Percentiles rank a stretch among this genome's conserved stretches.
Conservation (phyloP, 2,329 filamentous ascomycete species). For the Trichoderma arundinaceum region DNA sequence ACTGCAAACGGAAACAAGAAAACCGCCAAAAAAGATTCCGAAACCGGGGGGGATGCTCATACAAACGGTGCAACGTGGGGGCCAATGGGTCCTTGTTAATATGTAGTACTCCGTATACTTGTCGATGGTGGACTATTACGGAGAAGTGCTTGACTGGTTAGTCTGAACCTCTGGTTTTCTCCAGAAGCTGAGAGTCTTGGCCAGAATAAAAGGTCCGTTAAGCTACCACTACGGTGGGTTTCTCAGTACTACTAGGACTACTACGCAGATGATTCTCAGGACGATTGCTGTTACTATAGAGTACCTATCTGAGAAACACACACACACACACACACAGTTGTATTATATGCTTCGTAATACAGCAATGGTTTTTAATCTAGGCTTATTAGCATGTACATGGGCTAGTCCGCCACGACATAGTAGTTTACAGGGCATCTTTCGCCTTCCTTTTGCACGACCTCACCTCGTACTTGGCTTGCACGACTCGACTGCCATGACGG, state of each 20-base stretch:
- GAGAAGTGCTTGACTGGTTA: not conserved
- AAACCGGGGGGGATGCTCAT: slow-evolving; percentile 23
- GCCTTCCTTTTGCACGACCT: not conserved
- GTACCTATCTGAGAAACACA: no score
- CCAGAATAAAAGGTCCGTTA: not conserved
- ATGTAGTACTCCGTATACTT: not conserved
- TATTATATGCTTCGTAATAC: no score
- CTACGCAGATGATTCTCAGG: no score
- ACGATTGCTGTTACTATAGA: no score
- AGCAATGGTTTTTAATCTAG: no score
- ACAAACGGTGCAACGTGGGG: slow-evolving; percentile 25
- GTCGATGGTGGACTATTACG: not conserved
- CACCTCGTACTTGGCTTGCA: not conserved
- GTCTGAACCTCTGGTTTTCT: slow-evolving; percentile 15
- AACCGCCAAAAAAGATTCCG: not conserved
- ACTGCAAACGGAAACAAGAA: slow-evolving; percentile 5
- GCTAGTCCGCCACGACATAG: not conserved
- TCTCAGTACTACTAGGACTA: no score
- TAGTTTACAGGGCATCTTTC: not conserved
- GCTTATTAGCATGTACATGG: not conserved
- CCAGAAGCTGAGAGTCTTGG: slow-evolving; percentile 4
- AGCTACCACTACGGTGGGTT: no score
- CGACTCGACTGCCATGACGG: slow-evolving; percentile 18
- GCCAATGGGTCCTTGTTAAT: slow-evolving; percentile 14
- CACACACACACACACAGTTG: no score